Evolutionary conservation across 164 flowering plant genomes (phyloP).

Genomic region (Houttuynia cordata): DNA sequence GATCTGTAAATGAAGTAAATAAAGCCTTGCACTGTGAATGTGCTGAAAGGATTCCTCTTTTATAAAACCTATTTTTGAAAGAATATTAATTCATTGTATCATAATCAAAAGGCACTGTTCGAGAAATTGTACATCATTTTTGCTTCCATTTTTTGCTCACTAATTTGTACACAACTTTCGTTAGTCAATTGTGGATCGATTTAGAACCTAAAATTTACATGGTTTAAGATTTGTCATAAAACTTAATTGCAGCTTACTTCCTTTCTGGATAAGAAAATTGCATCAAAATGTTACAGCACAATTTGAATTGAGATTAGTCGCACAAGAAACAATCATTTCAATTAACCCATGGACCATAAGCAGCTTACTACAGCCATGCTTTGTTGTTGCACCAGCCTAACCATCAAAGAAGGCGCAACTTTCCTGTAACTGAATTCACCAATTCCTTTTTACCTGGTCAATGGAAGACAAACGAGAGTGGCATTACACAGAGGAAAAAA

Average conservation of each 20-base stretch:
- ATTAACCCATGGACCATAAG: neutral
- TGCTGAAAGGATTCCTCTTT: neutral
- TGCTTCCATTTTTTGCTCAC: too few species aligned
- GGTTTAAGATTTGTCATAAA: too few species aligned
- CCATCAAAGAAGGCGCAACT: constrained; percentile 42
- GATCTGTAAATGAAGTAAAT: neutral
- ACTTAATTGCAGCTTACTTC: too few species aligned
- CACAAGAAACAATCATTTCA: neutral
- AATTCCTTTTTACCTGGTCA: constrained; percentile 42
- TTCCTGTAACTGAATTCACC: constrained; percentile 65
- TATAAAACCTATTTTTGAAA: too few species aligned
- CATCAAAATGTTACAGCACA: too few species aligned
- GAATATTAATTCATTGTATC: too few species aligned
- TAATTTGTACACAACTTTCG: too few species aligned
- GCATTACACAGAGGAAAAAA: too few species aligned
- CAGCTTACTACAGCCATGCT: neutral
- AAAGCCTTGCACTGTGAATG: neutral
- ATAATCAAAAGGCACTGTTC: too few species aligned
- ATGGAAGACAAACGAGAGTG: neutral
- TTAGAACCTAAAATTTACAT: too few species aligned
- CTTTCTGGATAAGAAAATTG: too few species aligned
- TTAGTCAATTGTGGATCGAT: neutral
- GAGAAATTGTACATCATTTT: too few species aligned
- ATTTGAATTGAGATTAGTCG: neutral
- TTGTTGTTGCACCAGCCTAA: neutral